phyloP scores from a whole-genome alignment of 208 protist species.

The Crithidia brevicula region DNA sequence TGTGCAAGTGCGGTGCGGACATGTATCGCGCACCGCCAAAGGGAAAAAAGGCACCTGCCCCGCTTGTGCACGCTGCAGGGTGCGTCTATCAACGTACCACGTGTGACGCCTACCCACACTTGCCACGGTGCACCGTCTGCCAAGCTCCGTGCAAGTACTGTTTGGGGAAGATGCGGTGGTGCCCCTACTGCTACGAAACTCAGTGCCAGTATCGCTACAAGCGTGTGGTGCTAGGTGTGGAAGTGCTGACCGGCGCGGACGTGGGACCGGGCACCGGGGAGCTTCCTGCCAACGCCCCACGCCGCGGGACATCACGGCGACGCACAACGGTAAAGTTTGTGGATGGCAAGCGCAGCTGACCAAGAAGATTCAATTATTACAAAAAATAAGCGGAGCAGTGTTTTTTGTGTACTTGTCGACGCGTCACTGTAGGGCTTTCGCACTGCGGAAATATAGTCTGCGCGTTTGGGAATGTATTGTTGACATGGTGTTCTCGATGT shows the following conservation, averaged over 20 bases:
- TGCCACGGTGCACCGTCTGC: conserved; percentile 76
- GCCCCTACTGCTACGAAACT: conserved; percentile 87
- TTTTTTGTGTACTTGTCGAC: too few species aligned
- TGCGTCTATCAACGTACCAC: conserved; percentile 85
- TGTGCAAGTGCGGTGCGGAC: conserved; percentile 84
- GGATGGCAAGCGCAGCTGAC: conserved; percentile 20
- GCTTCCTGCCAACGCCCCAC: background rate
- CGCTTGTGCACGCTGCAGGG: conserved; percentile 65
- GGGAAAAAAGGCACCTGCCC: conserved; percentile 62
- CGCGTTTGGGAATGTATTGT: too few species aligned
- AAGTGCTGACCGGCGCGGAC: conserved; percentile 22
- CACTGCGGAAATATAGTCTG: too few species aligned
- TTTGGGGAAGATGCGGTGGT: conserved; percentile 77
- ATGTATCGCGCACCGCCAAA: conserved; percentile 85
- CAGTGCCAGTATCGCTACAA: conserved; percentile 80
- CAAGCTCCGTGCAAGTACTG: conserved; percentile 79
- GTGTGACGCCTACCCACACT: conserved; percentile 81
- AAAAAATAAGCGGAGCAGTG: too few species aligned
- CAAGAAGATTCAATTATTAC: too few species aligned
- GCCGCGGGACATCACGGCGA: conserved; percentile 14
- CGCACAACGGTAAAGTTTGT: conserved; percentile 29
- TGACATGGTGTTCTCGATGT: too few species aligned
- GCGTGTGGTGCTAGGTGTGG: conserved; percentile 75
- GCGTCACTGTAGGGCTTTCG: too few species aligned
- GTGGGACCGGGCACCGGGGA: conserved; percentile 17